phyloP scores from a whole-genome alignment of 805 yeast genomes.

The Wickerhamiella slavikovae region DNA sequence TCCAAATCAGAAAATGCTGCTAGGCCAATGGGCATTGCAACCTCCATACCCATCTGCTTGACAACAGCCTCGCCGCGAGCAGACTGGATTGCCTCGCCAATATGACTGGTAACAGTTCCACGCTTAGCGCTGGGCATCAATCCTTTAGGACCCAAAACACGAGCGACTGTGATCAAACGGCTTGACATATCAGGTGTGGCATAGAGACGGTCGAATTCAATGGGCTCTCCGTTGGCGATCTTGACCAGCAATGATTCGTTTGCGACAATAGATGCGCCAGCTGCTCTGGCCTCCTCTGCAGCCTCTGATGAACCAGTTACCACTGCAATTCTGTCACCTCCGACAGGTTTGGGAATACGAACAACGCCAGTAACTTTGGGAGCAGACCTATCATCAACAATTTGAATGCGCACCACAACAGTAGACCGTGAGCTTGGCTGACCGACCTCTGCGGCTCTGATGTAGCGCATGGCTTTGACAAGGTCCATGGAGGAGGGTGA shows the following conservation, averaged over 20 bases:
- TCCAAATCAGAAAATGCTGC: conserved; percentile 62
- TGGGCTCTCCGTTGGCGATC: conserved; percentile 31
- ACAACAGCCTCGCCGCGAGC: conserved; percentile 54
- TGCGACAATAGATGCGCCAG: conserved; percentile 51
- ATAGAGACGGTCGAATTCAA: conserved; percentile 52
- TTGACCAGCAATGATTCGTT: conserved; percentile 47
- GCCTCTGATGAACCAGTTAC: conserved; percentile 39
- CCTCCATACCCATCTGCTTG: conserved; percentile 45
- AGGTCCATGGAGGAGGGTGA: conserved; percentile 52
- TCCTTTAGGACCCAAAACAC: conserved; percentile 70
- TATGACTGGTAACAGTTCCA: conserved; percentile 64
- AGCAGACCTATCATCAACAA: conserved; percentile 59
- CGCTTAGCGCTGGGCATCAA: conserved; percentile 73
- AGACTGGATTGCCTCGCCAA: conserved; percentile 29
- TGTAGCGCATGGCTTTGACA: conserved; percentile 49
- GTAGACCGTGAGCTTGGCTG: conserved; percentile 52
- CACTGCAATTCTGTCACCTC: conserved; percentile 42
- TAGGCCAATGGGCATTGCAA: conserved; percentile 55
- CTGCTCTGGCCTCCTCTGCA: conserved; percentile 29
- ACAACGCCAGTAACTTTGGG: conserved; percentile 55
- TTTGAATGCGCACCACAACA: conserved; percentile 39
- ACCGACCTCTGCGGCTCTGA: conserved; percentile 85
- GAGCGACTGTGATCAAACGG: conserved; percentile 47
- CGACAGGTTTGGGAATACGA: conserved; percentile 51
- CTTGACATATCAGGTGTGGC: conserved; percentile 67